These are phyloP conservation scores for Silene coronaria DNA, from an alignment of 179 eudicot species.

Conservation along the genomic window DNA sequence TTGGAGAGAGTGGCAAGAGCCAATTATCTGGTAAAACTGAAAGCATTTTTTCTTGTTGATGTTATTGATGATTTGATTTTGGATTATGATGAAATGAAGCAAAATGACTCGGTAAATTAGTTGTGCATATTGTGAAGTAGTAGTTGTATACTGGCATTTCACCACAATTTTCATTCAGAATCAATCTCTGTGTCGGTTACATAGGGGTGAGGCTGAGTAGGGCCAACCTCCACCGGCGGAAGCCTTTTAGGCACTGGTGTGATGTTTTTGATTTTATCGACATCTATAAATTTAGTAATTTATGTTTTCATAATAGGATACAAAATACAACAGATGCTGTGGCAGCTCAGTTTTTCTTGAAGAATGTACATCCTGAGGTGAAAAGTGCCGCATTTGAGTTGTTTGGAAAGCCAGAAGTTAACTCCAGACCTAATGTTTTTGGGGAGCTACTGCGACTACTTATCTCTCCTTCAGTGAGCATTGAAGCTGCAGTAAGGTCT, in stretches of 20 bases:
- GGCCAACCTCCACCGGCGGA: not conserved
- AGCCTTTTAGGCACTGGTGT: not conserved
- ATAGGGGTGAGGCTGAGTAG: not conserved
- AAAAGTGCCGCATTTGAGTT: constrained; percentile 57
- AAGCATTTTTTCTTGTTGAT: not conserved
- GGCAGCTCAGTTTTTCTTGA: constrained; percentile 91
- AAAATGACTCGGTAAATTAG: not conserved
- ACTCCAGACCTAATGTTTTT: constrained; percentile 69
- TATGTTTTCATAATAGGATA: constrained; percentile 41
- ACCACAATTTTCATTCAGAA: not conserved
- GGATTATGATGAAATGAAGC: not conserved
- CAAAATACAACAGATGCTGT: constrained; percentile 95
- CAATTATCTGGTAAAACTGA: constrained; percentile 71
- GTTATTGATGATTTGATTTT: not conserved
- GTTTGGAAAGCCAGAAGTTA: constrained; percentile 69
- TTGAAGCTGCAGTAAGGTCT: constrained; percentile 70
- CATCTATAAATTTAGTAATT: not conserved
- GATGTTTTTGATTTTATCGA: not conserved
- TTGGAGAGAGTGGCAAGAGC: constrained; percentile 85
- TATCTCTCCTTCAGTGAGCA: constrained; percentile 64
- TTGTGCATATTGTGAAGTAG: not conserved
- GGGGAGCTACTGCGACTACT: constrained; percentile 85
- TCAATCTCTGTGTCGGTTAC: not conserved
- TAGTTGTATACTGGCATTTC: not conserved
- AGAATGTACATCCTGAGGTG: constrained; percentile 58